phyloP scores from a whole-genome alignment of 441 rosid genomes.

The Aquilaria agallochum region DNA sequence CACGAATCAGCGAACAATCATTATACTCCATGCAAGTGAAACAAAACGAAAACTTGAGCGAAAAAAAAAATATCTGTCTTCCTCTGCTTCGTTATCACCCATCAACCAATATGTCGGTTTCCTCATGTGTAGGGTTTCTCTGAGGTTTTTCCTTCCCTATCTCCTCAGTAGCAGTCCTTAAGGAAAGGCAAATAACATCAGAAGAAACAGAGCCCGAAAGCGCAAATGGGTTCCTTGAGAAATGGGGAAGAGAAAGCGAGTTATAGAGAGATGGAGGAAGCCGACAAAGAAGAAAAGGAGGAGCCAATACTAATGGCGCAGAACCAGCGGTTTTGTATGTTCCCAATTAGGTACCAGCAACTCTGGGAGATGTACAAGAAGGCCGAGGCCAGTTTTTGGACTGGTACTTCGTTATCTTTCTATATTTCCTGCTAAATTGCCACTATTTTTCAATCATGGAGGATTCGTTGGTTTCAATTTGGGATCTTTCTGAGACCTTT shows the following conservation, averaged over 20 bases:
- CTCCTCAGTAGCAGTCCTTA: not conserved
- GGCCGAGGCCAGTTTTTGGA: constrained; percentile 95
- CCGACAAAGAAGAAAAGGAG: constrained; percentile 26
- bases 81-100: not conserved
- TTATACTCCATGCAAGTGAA: not conserved
- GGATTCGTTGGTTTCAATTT: not conserved
- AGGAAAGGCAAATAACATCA: not conserved
- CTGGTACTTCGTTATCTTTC: constrained; percentile 38
- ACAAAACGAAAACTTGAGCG: not conserved
- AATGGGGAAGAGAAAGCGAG: constrained; percentile 19
- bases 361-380: constrained; percentile 98
- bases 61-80: constrained; percentile 1
- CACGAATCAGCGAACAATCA: too few species aligned
- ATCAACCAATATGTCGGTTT: constrained; percentile 1
- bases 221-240: constrained; percentile 48
- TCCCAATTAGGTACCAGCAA: constrained; percentile 62
- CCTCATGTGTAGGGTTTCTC: constrained; percentile 2
- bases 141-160: not conserved
- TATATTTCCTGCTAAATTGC: not conserved
- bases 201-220: constrained; percentile 2
- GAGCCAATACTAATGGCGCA: constrained; percentile 69
- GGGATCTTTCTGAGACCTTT: too few species aligned
- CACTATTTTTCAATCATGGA: not conserved
- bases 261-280: constrained; percentile 5
- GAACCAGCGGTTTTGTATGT: constrained; percentile 88